phyloP scores from a whole-genome alignment of 1,284 basidiomycete genomes.

The Peniophora sp. region DNA sequence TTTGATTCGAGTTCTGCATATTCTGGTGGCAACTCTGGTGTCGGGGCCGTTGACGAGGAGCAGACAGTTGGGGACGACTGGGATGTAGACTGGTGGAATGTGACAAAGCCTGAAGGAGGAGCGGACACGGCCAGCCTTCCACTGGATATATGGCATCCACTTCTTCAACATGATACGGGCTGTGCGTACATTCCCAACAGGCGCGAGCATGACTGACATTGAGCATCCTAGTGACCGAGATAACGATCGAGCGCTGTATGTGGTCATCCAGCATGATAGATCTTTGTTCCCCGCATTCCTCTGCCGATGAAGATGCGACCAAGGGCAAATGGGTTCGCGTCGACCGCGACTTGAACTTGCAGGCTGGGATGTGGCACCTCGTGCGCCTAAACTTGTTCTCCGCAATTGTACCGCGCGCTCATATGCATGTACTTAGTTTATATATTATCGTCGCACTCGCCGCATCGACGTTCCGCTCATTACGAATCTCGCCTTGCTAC shows the following conservation, averaged over 20 bases:
- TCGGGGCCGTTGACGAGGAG: constrained; percentile 2
- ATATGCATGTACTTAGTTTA: constrained; percentile 34
- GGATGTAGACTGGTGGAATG: constrained; percentile 68
- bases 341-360: constrained; percentile 65
- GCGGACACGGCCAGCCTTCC: constrained; percentile 63
- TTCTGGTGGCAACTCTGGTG: constrained; percentile 9
- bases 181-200: constrained; percentile 37
- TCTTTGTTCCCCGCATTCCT: constrained; percentile 64
- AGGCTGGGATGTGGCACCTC: constrained; percentile 55
- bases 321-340: constrained; percentile 88
- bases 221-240: constrained; percentile 65
- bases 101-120: constrained; percentile 29
- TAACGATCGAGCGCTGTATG: constrained; percentile 65
- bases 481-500: constrained; percentile 52
- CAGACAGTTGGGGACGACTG: constrained; percentile 18
- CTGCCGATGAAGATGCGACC: constrained; percentile 64
- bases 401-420: neutral
- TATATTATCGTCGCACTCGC: constrained; percentile 82
- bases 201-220: constrained; percentile 8
- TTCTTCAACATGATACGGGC: constrained; percentile 78
- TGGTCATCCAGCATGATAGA: constrained; percentile 51
- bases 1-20: constrained; percentile 13
- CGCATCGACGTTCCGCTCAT: constrained; percentile 69
- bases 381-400: constrained; percentile 25
- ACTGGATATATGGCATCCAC: constrained; percentile 74